Conservation (phyloP, 306 rosid genomes). For the Hippophae gyantsensis region DNA sequence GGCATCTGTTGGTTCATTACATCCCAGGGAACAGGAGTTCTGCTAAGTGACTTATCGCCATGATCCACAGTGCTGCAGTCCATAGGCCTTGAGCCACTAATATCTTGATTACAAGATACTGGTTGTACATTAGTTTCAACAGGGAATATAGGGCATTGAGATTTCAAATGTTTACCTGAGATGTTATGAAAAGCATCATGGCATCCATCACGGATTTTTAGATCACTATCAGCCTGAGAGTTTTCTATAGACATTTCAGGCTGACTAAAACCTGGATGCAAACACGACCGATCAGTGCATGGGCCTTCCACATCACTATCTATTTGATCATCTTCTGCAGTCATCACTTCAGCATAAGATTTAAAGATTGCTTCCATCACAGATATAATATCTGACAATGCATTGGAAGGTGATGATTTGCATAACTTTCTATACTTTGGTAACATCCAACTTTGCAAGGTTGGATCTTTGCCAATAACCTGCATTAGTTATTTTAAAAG, state of each 20-base stretch:
- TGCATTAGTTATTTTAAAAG: constrained; percentile 15
- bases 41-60: constrained; percentile 41
- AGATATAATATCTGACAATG: constrained; percentile 33
- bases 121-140: constrained; percentile 28
- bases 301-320: constrained; percentile 60
- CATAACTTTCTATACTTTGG: constrained; percentile 48
- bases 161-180: constrained; percentile 30
- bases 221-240: constrained; percentile 34
- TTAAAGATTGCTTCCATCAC: constrained; percentile 40
- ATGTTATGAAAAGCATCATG: constrained; percentile 29
- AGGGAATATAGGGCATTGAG: constrained; percentile 29
- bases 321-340: constrained; percentile 31
- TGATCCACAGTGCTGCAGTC: constrained; percentile 38
- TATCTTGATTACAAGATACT: constrained; percentile 39
- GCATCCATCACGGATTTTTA: constrained; percentile 31
- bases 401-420: constrained; percentile 28
- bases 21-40: constrained; percentile 54
- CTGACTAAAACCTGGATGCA: constrained; percentile 34
- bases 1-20: constrained; percentile 39
- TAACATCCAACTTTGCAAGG: constrained; percentile 54
- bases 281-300: constrained; percentile 29
- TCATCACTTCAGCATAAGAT: constrained; percentile 33
- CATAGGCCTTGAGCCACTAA: constrained; percentile 48
- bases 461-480: constrained; percentile 61
- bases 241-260: constrained; percentile 46